Percentiles rank a stretch among this genome's conserved stretches.
Evolutionary conservation across 306 rosid genomes (phyloP).

Genomic region (Purshia tridentata): DNA sequence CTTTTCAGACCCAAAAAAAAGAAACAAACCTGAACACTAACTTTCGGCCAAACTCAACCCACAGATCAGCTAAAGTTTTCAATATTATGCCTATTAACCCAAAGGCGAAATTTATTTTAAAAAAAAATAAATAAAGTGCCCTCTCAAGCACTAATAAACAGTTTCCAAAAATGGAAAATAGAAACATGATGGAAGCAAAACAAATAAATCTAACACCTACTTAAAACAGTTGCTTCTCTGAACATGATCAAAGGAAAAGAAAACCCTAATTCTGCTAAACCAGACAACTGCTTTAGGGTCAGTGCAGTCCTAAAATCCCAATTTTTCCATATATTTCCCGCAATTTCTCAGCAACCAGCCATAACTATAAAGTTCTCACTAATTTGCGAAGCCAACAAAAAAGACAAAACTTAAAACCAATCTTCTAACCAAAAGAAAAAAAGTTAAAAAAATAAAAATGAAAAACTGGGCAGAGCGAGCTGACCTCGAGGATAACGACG

Average conservation of each 20-base stretch:
- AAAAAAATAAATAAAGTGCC: slow-evolving; percentile 7
- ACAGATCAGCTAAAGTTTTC: slow-evolving; percentile 20
- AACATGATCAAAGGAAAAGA: slow-evolving; percentile 19
- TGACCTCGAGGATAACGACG: slow-evolving; percentile 58
- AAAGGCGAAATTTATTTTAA: neutral
- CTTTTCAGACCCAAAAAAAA: no score
- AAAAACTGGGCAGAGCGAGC: slow-evolving; percentile 23
- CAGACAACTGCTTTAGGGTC: slow-evolving; percentile 11
- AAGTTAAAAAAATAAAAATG: neutral
- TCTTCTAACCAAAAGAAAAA: neutral
- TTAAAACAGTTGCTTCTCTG: slow-evolving; percentile 21
- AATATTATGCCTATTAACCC: slow-evolving; percentile 14
- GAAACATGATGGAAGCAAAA: neutral
- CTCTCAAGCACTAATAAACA: slow-evolving; percentile 20
- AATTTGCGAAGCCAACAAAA: neutral
- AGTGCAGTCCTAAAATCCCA: slow-evolving; percentile 14
- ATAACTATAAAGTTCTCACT: slow-evolving; percentile 6
- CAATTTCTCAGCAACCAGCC: slow-evolving; percentile 27
- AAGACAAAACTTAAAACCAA: slow-evolving; percentile 31
- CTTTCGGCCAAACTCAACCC: slow-evolving; percentile 10
- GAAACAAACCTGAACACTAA: neutral
- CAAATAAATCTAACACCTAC: neutral
- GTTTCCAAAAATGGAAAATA: slow-evolving; percentile 14
- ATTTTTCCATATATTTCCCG: slow-evolving; percentile 13
- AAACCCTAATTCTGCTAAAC: slow-evolving; percentile 24